Conservation (phyloP, 306 rosid genomes). For the Oemleria cerasiformis region DNA sequence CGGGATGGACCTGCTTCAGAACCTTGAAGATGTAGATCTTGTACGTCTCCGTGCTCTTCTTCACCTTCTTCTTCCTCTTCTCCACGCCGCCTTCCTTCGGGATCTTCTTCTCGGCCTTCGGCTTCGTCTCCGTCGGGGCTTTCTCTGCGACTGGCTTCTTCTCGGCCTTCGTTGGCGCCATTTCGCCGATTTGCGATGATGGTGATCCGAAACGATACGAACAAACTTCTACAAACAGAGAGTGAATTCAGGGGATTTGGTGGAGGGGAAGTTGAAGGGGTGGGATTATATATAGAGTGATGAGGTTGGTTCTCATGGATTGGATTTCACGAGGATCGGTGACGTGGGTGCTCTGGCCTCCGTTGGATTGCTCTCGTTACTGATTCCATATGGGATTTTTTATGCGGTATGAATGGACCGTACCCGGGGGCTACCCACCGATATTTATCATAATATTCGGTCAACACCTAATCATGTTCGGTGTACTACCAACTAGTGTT, state of each 20-base stretch:
- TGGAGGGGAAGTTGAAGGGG: neutral
- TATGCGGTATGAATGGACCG: too few species aligned
- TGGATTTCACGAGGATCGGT: slow-evolving; percentile 9
- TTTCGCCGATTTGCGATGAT: neutral
- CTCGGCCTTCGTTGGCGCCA: slow-evolving; percentile 75
- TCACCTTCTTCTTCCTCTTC: slow-evolving; percentile 68
- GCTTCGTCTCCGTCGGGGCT: slow-evolving; percentile 57
- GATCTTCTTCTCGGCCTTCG: slow-evolving; percentile 75
- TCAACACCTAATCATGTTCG: too few species aligned
- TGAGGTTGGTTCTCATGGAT: slow-evolving; percentile 20
- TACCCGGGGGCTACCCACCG: too few species aligned
- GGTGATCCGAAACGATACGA: neutral
- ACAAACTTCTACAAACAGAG: neutral
- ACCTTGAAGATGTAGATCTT: slow-evolving; percentile 88
- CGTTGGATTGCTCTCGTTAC: slow-evolving; percentile 6
- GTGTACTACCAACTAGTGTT: too few species aligned
- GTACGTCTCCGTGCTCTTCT: slow-evolving; percentile 68
- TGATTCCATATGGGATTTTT: too few species aligned
- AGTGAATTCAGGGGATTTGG: neutral
- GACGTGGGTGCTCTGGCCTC: neutral
- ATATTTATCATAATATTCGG: too few species aligned
- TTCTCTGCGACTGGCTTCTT: slow-evolving; percentile 71
- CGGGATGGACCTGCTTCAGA: slow-evolving; percentile 68
- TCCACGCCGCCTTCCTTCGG: slow-evolving; percentile 55
- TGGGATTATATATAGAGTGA: slow-evolving; percentile 23